Percentiles rank a stretch among this genome's conserved stretches.
Conservation (phyloP, 2,329 filamentous ascomycete genomes). For the Ophiosphaerella narmari region DNA sequence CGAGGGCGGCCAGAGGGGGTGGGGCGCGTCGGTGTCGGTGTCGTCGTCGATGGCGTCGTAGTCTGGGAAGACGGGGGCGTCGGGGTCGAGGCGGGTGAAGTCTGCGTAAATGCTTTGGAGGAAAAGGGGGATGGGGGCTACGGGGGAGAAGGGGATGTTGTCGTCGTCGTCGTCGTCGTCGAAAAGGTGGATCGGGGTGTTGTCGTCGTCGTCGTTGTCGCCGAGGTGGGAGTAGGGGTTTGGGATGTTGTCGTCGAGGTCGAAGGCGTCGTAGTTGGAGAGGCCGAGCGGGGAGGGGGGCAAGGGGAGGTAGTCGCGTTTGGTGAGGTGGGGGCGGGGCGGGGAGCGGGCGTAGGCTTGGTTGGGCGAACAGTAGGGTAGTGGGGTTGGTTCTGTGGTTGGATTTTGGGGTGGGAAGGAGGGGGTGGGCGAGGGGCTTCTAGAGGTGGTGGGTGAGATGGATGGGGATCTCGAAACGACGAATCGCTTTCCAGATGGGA, state of each 20-base stretch:
- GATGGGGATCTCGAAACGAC: slow-evolving; percentile 21
- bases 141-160: slow-evolving; percentile 17
- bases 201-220: slow-evolving; percentile 21
- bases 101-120: slow-evolving; percentile 23
- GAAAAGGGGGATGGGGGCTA: too few relatives aligned
- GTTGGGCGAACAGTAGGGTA: slow-evolving; percentile 36
- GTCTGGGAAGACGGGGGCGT: slow-evolving; percentile 27
- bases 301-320: slow-evolving; percentile 37
- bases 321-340: slow-evolving; percentile 20
- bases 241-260: slow-evolving; percentile 40
- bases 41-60: slow-evolving; percentile 33
- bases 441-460: slow-evolving; percentile 18
- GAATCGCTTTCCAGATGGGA: slow-evolving; percentile 18
- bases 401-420: slow-evolving; percentile 10
- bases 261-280: slow-evolving; percentile 52
- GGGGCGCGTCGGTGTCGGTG: slow-evolving; percentile 28
- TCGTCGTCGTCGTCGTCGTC: slow-evolving; percentile 16
- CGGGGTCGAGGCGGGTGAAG: slow-evolving; percentile 25
- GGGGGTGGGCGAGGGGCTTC: slow-evolving; percentile 26
- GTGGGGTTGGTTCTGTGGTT: slow-evolving; percentile 2
- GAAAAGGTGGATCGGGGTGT: slow-evolving; percentile 9
- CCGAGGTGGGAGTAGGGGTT: slow-evolving; percentile 34
- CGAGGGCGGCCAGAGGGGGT: slow-evolving; percentile 24
- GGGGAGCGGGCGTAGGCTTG: slow-evolving; percentile 34
- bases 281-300: slow-evolving; percentile 47